Evolutionary conservation across 179 eudicot species (phyloP).

Genomic region (Beta lomatogona): DNA sequence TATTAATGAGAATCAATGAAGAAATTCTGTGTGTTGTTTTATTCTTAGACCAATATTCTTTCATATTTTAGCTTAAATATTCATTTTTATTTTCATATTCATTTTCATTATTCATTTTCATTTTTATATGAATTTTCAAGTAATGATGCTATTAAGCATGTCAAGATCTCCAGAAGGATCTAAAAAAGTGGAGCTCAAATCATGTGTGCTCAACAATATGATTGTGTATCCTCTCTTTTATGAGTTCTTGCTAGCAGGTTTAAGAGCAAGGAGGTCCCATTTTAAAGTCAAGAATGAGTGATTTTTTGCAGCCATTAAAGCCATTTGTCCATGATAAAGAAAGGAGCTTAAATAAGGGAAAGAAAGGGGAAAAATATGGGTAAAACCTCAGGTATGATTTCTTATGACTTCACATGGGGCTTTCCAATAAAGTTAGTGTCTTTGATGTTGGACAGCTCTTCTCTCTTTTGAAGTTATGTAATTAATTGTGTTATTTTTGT

Average conservation of each 20-base stretch:
- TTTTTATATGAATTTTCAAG: not conserved
- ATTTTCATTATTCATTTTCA: not conserved
- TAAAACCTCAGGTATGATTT: conserved; percentile 21
- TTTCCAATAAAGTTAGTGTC: conserved; percentile 33
- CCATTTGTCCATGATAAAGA: conserved; percentile 19
- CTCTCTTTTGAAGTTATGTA: conserved; percentile 5
- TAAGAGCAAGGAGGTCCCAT: conserved; percentile 27
- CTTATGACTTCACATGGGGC: conserved; percentile 38
- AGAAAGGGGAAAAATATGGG: not conserved
- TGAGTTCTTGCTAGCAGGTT: conserved; percentile 22
- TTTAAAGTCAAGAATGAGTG: conserved; percentile 6
- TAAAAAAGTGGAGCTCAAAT: conserved; percentile 9
- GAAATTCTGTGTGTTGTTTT: not conserved
- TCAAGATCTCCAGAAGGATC: conserved; percentile 24
- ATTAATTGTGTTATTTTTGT: conserved; percentile 6
- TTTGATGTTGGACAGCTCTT: conserved; percentile 38
- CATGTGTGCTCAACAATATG: conserved; percentile 29
- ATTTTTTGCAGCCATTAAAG: conserved; percentile 24
- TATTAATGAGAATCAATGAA: not conserved
- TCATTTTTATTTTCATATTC: not conserved
- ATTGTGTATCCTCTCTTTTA: conserved; percentile 12
- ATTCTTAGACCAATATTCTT: not conserved
- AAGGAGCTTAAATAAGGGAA: conserved; percentile 24
- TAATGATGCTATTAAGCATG: conserved; percentile 16
- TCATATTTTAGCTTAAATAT: not conserved